A percentile compares a stretch with the other conserved stretches of the same genome.
Evolutionary conservation across 2,329 filamentous ascomycete genomes (phyloP).

Genomic region (Botrytis galanthina): DNA sequence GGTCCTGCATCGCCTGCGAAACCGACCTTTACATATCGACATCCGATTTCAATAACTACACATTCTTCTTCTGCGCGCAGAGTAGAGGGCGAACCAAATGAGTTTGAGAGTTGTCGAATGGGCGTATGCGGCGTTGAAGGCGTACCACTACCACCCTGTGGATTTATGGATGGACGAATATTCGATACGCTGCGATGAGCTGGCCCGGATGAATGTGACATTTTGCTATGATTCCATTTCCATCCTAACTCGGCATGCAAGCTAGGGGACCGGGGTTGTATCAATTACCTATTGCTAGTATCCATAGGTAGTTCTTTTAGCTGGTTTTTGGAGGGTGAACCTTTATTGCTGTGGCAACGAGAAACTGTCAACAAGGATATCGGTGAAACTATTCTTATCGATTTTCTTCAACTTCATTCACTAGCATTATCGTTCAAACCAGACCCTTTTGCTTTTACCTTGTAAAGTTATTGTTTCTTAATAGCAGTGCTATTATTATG

Average conservation of each 20-base stretch:
- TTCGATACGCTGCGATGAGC: conserved; percentile 58
- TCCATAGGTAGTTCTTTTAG: neutral
- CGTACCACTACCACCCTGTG: conserved; percentile 28
- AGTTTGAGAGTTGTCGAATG: conserved; percentile 49
- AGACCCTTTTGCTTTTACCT: neutral
- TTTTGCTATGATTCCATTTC: conserved; percentile 24
- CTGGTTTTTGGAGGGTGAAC: neutral
- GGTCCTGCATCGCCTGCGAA: conserved; percentile 82
- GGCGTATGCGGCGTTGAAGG: conserved; percentile 60
- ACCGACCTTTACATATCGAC: conserved; percentile 74
- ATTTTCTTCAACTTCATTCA: conserved; percentile 5
- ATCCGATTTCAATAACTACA: conserved; percentile 78
- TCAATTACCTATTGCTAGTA: conserved; percentile 16
- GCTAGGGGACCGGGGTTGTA: neutral
- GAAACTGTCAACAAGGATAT: conserved; percentile 12
- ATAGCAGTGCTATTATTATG: conserved; percentile 19
- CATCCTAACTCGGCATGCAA: conserved; percentile 20
- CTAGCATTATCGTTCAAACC: neutral
- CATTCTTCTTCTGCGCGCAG: conserved; percentile 78
- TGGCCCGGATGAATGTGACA: conserved; percentile 41
- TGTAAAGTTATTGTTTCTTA: neutral
- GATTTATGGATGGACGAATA: conserved; percentile 45
- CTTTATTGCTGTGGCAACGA: conserved; percentile 13
- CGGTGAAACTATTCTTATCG: neutral
- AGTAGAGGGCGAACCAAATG: conserved; percentile 58